Evolutionary conservation across 192 early-diverging fungal species (phyloP).

Genomic region (Coemansia sp.): DNA sequence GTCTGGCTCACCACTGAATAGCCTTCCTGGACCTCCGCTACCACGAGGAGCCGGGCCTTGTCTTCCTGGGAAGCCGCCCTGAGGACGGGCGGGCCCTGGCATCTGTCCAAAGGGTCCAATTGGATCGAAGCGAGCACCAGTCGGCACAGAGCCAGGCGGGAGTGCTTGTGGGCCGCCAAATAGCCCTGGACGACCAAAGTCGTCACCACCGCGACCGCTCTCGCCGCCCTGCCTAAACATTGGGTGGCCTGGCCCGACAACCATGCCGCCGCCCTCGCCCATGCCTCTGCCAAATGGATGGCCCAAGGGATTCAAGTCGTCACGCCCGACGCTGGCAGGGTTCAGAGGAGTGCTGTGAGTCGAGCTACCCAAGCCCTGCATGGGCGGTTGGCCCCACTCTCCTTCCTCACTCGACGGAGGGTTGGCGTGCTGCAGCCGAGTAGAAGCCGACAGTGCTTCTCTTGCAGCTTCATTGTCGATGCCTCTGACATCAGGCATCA

Average conservation of each 20-base stretch:
- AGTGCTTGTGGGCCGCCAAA: conserved; percentile 64
- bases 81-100: conserved; percentile 16
- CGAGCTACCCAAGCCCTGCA: neutral
- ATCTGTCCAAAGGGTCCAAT: conserved; percentile 75
- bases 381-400: neutral
- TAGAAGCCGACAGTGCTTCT: neutral
- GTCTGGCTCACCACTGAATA: conserved; percentile 47
- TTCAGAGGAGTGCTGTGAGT: neutral
- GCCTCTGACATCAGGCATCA: conserved; percentile 10
- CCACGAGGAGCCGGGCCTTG: conserved; percentile 7
- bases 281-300: conserved; percentile 40
- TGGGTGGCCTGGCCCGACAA: conserved; percentile 86
- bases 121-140: conserved; percentile 92
- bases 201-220: conserved; percentile 14
- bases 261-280: conserved; percentile 75
- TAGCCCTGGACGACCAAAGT: conserved; percentile 34
- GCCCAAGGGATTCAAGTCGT: conserved; percentile 68
- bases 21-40: conserved; percentile 17
- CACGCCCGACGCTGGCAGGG: conserved; percentile 60
- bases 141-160: conserved; percentile 74
- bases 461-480: conserved; percentile 1
- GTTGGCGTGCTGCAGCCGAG: conserved; percentile 2
- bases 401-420: conserved; percentile 5
- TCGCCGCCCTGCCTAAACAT: conserved; percentile 68
- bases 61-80: conserved; percentile 21